phyloP scores from a whole-genome alignment of 2,329 filamentous ascomycete genomes.

The Pseudogymnoascus sp. region DNA sequence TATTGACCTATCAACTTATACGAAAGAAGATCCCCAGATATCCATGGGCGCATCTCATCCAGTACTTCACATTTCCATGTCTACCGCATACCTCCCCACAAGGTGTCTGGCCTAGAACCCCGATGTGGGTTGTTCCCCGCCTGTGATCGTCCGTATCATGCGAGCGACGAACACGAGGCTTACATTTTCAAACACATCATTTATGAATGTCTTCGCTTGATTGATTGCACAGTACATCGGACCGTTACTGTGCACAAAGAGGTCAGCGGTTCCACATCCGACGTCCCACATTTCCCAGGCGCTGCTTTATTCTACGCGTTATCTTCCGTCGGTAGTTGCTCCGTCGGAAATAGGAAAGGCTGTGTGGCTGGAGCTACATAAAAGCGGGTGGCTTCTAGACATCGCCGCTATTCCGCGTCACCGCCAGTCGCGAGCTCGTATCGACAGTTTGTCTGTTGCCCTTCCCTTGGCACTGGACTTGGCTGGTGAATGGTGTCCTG shows the following conservation, averaged over 20 bases:
- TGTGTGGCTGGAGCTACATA: background rate
- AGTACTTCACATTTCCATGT: background rate
- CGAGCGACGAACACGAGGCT: background rate
- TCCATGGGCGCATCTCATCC: background rate
- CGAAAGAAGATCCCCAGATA: background rate
- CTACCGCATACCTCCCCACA: background rate
- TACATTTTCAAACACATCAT: background rate
- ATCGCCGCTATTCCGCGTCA: background rate
- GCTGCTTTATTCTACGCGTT: background rate
- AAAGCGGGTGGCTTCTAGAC: background rate
- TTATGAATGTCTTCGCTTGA: background rate
- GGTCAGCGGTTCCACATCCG: background rate
- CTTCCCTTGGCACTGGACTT: background rate
- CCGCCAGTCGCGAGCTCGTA: background rate
- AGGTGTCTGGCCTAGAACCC: background rate
- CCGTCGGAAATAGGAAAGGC: background rate
- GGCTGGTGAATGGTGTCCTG: background rate
- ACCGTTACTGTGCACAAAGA: background rate
- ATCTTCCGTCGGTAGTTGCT: background rate
- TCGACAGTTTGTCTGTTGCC: background rate
- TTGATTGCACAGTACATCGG: background rate
- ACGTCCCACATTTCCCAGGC: background rate
- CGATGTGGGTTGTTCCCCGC: background rate
- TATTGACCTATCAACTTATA: background rate
- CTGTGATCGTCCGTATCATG: constrained; percentile 5